Base-by-base conservation (phyloP, 306 rosid species). In the Parietaria judaica region DNA sequence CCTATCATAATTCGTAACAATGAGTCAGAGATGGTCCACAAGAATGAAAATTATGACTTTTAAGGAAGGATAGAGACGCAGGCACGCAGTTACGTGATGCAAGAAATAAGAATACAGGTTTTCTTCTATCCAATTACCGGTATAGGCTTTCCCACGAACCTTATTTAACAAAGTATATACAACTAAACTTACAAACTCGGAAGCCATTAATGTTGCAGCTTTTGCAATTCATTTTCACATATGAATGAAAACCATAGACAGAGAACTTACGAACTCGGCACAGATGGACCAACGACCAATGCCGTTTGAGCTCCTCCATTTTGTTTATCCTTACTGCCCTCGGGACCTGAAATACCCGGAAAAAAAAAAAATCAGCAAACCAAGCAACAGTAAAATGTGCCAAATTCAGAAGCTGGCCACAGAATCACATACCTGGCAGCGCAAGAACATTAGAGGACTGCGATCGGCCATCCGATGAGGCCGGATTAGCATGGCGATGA, bases 241-340 rank as follows among this genome's bases (percentile, higher is more conserved):
- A 34, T 46, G 36, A 37, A 56, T 1, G 36, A 36, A 35, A 41
- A 39, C 9, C 43, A 52, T n/a, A 15, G 50, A 35, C 10, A 14
- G 43, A 53, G 59, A 66, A 63, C 84, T 68, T 67, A 92, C 99
- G 68, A 66, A 63, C 76, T 78, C 60, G 94, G 79, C 61, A 76
- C 84, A 39, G 95, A 14, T 57, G 97, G 99, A 59, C 99, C 95
- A 67, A 88, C 81, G 50, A 84, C 97, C 77, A 88, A 74, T 16
- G 90, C 81, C 67, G 82, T 88, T 48, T 92, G 90, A 51, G 79
- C 70, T 69, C 72, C 78, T 48, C 78, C 79, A 57, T 74, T 79
- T 13, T 76, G 79, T 11, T 59, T 57, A 74, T 74, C 82, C 41
- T 80, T 80, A 44, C 87, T 77, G 69, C 69, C 88, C 64, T 70